A percentile compares a stretch with the other conserved stretches of the same genome.
Evolutionary conservation across 2,329 filamentous ascomycete species (phyloP).

Genomic region (Penicillium sp.): DNA sequence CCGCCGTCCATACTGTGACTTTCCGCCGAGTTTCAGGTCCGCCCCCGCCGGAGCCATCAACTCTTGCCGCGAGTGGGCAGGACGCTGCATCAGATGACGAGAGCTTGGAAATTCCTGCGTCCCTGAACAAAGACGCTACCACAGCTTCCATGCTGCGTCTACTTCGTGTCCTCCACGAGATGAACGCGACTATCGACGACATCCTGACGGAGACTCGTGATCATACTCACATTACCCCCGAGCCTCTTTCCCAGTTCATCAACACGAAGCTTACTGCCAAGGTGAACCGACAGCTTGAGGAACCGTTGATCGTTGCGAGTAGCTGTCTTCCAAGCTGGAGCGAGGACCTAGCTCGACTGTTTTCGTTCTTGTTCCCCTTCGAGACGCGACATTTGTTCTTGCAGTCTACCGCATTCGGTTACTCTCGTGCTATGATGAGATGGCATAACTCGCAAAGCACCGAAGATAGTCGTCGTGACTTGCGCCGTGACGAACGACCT

Average conservation of each 20-base stretch:
- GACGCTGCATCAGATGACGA: slow-evolving; percentile 55
- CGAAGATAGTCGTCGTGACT: slow-evolving; percentile 78
- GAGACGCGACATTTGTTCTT: slow-evolving; percentile 96
- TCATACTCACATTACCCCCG: slow-evolving; percentile 70
- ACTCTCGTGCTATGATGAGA: slow-evolving; percentile 93
- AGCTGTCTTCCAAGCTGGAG: slow-evolving; percentile 96
- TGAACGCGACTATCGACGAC: slow-evolving; percentile 93
- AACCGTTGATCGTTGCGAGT: slow-evolving; percentile 94
- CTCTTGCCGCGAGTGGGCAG: slow-evolving; percentile 60
- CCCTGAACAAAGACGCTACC: slow-evolving; percentile 78
- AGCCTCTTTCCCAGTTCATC: slow-evolving; percentile 91
- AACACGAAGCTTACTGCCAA: slow-evolving; percentile 98
- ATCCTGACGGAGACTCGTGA: slow-evolving; percentile 79
- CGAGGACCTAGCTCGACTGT: slow-evolving; percentile 88
- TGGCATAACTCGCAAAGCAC: slow-evolving; percentile 91
- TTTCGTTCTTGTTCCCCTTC: slow-evolving; percentile 97
- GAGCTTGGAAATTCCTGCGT: slow-evolving; percentile 70
- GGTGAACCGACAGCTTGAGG: slow-evolving; percentile 93
- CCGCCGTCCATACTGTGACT: slow-evolving; percentile 84
- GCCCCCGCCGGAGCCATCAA: slow-evolving; percentile 71
- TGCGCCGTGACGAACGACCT: slow-evolving; percentile 82
- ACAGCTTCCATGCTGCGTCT: slow-evolving; percentile 86
- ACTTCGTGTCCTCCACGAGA: slow-evolving; percentile 84
- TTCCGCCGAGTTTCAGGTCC: slow-evolving; percentile 86
- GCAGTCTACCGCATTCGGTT: slow-evolving; percentile 97